Evolutionary conservation across 768 basidiomycete species (phyloP).

Genomic region (Lepiota brunneoincarnata): DNA sequence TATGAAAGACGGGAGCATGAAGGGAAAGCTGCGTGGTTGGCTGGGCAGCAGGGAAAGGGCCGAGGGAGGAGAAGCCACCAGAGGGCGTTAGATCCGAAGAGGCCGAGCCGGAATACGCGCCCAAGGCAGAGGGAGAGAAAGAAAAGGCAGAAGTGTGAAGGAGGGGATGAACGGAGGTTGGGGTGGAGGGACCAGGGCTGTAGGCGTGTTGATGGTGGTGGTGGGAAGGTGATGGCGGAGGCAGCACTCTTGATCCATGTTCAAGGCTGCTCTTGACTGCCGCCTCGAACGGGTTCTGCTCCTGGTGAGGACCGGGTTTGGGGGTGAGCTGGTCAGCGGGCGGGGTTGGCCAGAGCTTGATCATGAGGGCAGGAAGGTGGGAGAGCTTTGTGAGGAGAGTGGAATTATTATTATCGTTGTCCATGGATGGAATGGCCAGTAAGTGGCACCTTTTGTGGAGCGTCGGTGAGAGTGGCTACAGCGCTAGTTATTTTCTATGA

Average conservation of each 20-base stretch:
- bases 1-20: constrained; percentile 84
- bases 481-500: not conserved
- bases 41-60: constrained; percentile 51
- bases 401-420: no score
- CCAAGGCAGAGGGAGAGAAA: constrained; percentile 24
- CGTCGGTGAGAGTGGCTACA: not conserved
- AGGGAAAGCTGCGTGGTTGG: constrained; percentile 65
- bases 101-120: constrained; percentile 35
- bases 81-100: constrained; percentile 40
- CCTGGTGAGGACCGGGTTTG: constrained; percentile 32
- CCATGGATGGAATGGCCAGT: no score
- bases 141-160: constrained; percentile 24
- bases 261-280: no score
- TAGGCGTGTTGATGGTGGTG: constrained; percentile 6
- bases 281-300: constrained; percentile 62
- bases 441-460: constrained; percentile 14
- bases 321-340: constrained; percentile 62
- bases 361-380: constrained; percentile 37
- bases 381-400: not conserved
- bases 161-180: constrained; percentile 37
- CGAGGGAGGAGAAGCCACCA: constrained; percentile 41
- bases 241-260: no score
- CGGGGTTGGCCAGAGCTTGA: constrained; percentile 64
- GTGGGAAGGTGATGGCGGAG: constrained; percentile 15
- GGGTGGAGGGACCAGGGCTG: constrained; percentile 23